Percentiles rank a stretch among this genome's conserved stretches.
Conservation (phyloP, 305 asterid genomes). For the Solanum hybrid region DNA sequence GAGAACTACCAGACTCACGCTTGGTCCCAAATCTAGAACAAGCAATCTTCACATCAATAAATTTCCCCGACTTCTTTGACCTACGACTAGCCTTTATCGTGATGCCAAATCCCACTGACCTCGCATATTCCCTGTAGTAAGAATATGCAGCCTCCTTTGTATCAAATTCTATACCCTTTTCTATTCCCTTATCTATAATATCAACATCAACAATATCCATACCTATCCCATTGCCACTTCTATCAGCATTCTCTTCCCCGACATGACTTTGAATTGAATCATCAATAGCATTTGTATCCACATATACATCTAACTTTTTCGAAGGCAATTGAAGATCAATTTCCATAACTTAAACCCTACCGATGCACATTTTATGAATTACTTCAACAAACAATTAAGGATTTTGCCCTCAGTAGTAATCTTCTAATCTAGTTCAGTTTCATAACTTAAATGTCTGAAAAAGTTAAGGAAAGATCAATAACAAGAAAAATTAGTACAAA, state of each 20-base stretch:
- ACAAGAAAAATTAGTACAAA: neutral
- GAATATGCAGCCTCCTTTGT: slow-evolving; percentile 46
- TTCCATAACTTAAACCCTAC: slow-evolving; percentile 16
- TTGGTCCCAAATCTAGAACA: slow-evolving; percentile 44
- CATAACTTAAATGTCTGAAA: neutral
- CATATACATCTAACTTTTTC: slow-evolving; percentile 7
- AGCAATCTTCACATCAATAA: slow-evolving; percentile 46
- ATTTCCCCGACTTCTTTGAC: slow-evolving; percentile 42
- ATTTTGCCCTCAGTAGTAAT: neutral
- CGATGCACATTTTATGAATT: neutral
- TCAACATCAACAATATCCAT: neutral
- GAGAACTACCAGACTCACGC: slow-evolving; percentile 22
- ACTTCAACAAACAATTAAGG: neutral
- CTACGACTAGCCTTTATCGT: slow-evolving; percentile 47
- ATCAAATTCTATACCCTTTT: slow-evolving; percentile 35
- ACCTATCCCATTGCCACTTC: slow-evolving; percentile 7
- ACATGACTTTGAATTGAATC: neutral
- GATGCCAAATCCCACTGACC: slow-evolving; percentile 42
- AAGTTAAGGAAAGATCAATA: neutral
- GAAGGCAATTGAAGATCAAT: slow-evolving; percentile 23
- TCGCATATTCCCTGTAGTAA: slow-evolving; percentile 40
- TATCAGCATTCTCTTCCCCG: neutral
- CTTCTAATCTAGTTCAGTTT: neutral
- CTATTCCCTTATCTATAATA: neutral
- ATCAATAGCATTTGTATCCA: slow-evolving; percentile 7